Conservation (phyloP, 1,139 yeast species). For the Hemisphaericaspora xylanilytica region DNA sequence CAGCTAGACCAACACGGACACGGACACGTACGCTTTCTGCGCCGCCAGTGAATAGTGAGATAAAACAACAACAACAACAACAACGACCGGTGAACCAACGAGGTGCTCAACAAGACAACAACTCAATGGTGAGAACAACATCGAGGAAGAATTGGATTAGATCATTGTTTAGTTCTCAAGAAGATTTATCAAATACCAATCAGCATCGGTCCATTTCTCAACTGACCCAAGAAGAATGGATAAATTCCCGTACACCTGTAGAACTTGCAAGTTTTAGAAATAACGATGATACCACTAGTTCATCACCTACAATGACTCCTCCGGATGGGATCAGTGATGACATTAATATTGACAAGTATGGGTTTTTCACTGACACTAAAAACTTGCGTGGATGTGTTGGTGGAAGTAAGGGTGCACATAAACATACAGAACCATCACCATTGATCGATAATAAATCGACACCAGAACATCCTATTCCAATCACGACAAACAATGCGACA, state of each 20-base stretch:
- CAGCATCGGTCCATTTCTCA: not conserved
- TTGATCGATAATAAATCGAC: no score
- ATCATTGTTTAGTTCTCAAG: constrained; percentile 21
- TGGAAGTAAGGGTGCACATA: no score
- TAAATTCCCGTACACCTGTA: constrained; percentile 31
- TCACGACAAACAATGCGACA: no score
- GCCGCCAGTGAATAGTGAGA: not conserved
- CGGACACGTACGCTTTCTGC: constrained; percentile 1
- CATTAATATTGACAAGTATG: constrained; percentile 47
- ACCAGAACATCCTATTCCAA: no score
- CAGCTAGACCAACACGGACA: not conserved
- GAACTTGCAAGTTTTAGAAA: constrained; percentile 34
- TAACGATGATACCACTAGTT: not conserved
- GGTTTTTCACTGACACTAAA: constrained; percentile 38
- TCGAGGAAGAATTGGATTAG: constrained; percentile 17
- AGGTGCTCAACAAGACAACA: no score
- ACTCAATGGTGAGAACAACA: no score
- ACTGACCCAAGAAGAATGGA: not conserved
- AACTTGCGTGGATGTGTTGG: constrained; percentile 5
- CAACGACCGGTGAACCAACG: no score
- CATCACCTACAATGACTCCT: not conserved
- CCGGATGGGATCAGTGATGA: constrained; percentile 10
- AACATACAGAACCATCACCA: no score
- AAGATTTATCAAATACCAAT: constrained; percentile 13
- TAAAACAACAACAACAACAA: not conserved